Evolutionary conservation across 1,284 basidiomycete genomes (phyloP).

Genomic region (Ceratobasidium sp.): DNA sequence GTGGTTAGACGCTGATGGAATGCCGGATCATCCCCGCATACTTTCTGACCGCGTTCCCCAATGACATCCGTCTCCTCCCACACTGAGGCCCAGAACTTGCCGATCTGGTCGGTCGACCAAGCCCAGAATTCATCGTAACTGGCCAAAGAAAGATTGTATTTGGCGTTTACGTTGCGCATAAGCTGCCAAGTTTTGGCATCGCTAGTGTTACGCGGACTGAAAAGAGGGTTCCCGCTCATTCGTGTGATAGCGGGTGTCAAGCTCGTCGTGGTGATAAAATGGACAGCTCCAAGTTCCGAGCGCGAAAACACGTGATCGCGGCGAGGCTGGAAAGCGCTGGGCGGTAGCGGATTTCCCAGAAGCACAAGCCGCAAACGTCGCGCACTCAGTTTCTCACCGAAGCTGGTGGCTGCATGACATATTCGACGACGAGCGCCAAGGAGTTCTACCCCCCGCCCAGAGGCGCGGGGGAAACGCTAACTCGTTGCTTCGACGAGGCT

Average conservation of each 20-base stretch:
- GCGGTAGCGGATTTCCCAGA: background rate
- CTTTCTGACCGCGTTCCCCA: slow-evolving; percentile 64
- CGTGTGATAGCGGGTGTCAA: slow-evolving; percentile 15
- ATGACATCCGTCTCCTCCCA: slow-evolving; percentile 80
- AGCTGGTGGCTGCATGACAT: background rate
- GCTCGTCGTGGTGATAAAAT: slow-evolving; percentile 13
- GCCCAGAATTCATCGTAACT: slow-evolving; percentile 75
- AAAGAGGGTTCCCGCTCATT: slow-evolving; percentile 56
- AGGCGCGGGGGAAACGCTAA: slow-evolving; percentile 3
- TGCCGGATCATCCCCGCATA: slow-evolving; percentile 12
- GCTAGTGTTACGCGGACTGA: slow-evolving; percentile 60
- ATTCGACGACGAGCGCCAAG: slow-evolving; percentile 23
- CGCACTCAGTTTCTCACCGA: slow-evolving; percentile 11
- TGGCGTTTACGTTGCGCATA: slow-evolving; percentile 66
- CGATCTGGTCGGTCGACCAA: slow-evolving; percentile 75
- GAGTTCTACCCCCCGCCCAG: slow-evolving; percentile 15
- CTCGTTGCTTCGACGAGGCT: slow-evolving; percentile 4
- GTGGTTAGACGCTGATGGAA: background rate
- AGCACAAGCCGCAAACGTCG: background rate
- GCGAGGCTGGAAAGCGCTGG: background rate
- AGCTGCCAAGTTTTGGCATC: slow-evolving; percentile 66
- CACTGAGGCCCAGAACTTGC: slow-evolving; percentile 78
- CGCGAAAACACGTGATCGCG: slow-evolving; percentile 19
- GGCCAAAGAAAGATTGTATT: slow-evolving; percentile 61
- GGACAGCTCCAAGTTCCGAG: background rate